These are phyloP conservation scores for Whalleya microplaca DNA, from an alignment of 2,329 filamentous ascomycete genomes.

Conservation along the genomic window DNA sequence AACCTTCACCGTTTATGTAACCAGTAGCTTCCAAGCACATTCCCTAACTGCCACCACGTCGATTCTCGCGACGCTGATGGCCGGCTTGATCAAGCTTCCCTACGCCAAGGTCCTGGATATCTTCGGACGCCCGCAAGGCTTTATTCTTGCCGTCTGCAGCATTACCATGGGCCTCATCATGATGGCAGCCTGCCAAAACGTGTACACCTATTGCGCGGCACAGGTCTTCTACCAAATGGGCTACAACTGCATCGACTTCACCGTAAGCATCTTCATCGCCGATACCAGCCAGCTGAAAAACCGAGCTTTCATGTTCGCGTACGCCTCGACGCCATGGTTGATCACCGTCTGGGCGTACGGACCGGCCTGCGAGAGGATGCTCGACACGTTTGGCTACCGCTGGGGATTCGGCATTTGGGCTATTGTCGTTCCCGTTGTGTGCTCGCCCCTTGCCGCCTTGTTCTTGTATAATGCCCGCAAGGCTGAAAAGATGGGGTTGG, in stretches of 20 bases:
- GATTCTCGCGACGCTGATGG: slow-evolving; percentile 46
- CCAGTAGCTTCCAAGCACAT: slow-evolving; percentile 50
- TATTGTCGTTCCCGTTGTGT: slow-evolving; percentile 64
- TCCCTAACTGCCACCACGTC: slow-evolving; percentile 52
- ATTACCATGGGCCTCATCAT: slow-evolving; percentile 57
- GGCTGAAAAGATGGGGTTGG: slow-evolving; percentile 52
- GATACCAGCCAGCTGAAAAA: slow-evolving; percentile 67
- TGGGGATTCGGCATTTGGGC: slow-evolving; percentile 68
- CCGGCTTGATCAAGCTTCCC: slow-evolving; percentile 39
- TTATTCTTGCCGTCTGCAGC: slow-evolving; percentile 43
- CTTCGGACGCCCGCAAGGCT: slow-evolving; percentile 50
- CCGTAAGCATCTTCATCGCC: slow-evolving; percentile 64
- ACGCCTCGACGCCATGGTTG: slow-evolving; percentile 63
- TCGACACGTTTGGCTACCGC: slow-evolving; percentile 56
- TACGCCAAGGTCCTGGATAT: slow-evolving; percentile 51
- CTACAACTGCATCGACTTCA: slow-evolving; percentile 59
- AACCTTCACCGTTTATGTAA: slow-evolving; percentile 42
- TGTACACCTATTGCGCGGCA: slow-evolving; percentile 52
- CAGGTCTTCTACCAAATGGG: slow-evolving; percentile 66
- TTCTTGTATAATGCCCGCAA: slow-evolving; percentile 59
- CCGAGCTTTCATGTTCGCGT: slow-evolving; percentile 62
- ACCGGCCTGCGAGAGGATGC: slow-evolving; percentile 55
- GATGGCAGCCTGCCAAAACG: slow-evolving; percentile 60
- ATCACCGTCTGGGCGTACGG: slow-evolving; percentile 64
- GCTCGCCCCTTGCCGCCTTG: slow-evolving; percentile 58